Conservation (phyloP, 2,329 filamentous ascomycete genomes). For the Fusarium duplospermum region DNA sequence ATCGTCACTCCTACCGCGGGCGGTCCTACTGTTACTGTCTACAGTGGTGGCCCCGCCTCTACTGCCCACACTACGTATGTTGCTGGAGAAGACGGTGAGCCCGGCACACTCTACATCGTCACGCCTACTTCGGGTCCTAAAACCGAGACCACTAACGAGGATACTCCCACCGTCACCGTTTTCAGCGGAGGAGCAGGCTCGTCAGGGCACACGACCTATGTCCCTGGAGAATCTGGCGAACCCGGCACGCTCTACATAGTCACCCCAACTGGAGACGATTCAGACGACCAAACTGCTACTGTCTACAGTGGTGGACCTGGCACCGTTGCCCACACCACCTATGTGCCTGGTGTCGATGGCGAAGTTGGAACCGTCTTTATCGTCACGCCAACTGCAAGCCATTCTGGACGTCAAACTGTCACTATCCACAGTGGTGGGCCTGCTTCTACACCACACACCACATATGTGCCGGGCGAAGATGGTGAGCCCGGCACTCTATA, state of each 20-base stretch:
- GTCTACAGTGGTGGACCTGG: background rate
- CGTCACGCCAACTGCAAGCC: background rate
- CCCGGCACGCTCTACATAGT: background rate
- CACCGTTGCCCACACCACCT: background rate
- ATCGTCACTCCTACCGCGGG: background rate
- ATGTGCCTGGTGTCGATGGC: background rate
- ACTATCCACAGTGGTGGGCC: background rate
- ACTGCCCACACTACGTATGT: background rate
- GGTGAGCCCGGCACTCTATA: background rate
- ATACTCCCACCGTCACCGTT: background rate
- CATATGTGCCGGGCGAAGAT: background rate
- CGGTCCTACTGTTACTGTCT: background rate
- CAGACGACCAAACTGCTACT: background rate
- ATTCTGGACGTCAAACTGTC: background rate
- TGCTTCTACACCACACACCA: background rate
- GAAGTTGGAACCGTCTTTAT: background rate
- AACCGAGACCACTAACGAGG: too few relatives aligned
- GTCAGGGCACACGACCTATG: too few relatives aligned
- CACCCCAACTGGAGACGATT: background rate
- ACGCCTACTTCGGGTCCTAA: background rate
- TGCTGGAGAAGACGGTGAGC: background rate
- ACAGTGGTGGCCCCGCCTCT: background rate
- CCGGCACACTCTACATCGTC: background rate
- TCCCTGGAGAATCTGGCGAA: background rate
- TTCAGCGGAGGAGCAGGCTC: background rate